A percentile compares a stretch with the other conserved stretches of the same genome.
Evolutionary conservation across 2,329 filamentous ascomycete genomes (phyloP).

Genomic region (Ceratocystis diversiconidia): DNA sequence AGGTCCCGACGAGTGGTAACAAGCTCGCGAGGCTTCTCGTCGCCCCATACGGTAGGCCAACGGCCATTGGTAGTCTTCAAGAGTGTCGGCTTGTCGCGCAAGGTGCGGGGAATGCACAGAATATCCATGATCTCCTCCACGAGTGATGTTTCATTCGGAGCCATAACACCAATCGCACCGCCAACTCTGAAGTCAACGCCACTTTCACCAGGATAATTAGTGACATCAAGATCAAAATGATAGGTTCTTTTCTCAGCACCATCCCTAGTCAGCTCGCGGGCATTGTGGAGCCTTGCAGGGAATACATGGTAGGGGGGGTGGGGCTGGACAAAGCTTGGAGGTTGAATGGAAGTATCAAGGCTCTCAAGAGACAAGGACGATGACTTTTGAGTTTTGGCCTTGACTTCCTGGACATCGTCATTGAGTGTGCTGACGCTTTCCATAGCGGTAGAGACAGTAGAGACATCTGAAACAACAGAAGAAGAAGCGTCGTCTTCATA

Average conservation of each 20-base stretch:
- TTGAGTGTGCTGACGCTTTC: constrained; percentile 7
- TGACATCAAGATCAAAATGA: constrained; percentile 94
- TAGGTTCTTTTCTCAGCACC: constrained; percentile 95
- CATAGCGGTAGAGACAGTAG: constrained; percentile 37
- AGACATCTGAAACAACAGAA: constrained; percentile 25
- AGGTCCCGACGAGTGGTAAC: constrained; percentile 79
- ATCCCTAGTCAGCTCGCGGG: constrained; percentile 71
- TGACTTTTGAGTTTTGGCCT: constrained; percentile 21
- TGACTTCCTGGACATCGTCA: not conserved
- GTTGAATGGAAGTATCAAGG: constrained; percentile 50
- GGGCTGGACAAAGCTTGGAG: constrained; percentile 81
- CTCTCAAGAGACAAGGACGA: constrained; percentile 26
- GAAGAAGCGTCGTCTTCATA: constrained; percentile 4
- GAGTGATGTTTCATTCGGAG: constrained; percentile 61
- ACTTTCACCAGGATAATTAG: constrained; percentile 78
- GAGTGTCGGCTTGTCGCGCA: constrained; percentile 70
- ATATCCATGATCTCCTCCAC: constrained; percentile 77
- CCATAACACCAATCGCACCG: constrained; percentile 84
- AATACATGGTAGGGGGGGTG: constrained; percentile 89
- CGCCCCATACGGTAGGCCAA: constrained; percentile 97
- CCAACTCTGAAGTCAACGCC: constrained; percentile 89
- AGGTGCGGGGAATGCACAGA: constrained; percentile 64
- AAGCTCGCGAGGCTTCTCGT: constrained; percentile 72
- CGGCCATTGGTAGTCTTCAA: constrained; percentile 66
- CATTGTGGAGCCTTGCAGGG: constrained; percentile 71